A percentile compares a stretch with the other conserved stretches of the same genome.
Conservation (phyloP, 2,329 filamentous ascomycete species). For the Aspergillus bombycis region DNA sequence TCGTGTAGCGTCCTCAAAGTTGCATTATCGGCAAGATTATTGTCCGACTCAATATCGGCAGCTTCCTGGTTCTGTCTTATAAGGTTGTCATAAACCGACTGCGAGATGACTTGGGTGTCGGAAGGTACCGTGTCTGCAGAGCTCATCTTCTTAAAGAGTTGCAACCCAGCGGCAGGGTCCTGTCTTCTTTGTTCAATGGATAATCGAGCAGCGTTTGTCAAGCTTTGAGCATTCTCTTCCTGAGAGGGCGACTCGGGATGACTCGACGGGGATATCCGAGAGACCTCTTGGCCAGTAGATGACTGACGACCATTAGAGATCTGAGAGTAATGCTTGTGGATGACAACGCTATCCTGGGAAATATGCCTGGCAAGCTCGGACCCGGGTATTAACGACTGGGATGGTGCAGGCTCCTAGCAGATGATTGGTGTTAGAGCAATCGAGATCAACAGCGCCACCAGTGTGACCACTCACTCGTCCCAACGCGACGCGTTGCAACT, state of each 20-base stretch:
- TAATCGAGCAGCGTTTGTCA: slow-evolving; percentile 17
- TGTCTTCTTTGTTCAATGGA: slow-evolving; percentile 22
- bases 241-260: slow-evolving; percentile 8
- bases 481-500: slow-evolving; percentile 46
- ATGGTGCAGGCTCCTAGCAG: slow-evolving; percentile 34
- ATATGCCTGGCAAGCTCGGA: slow-evolving; percentile 14
- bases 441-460: slow-evolving; percentile 30
- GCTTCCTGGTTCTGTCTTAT: slow-evolving; percentile 41
- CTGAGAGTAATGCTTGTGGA: slow-evolving; percentile 4
- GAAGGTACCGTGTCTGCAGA: slow-evolving; percentile 38
- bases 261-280: slow-evolving; percentile 16
- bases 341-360: slow-evolving; percentile 4
- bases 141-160: slow-evolving; percentile 34
- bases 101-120: slow-evolving; percentile 50
- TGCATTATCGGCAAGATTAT: slow-evolving; percentile 31
- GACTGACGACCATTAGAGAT: slow-evolving; percentile 13
- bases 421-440: slow-evolving; percentile 33
- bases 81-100: slow-evolving; percentile 47
- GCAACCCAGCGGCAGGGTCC: slow-evolving; percentile 21
- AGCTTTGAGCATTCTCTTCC: slow-evolving; percentile 25
- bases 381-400: slow-evolving; percentile 25
- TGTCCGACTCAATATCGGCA: slow-evolving; percentile 26
- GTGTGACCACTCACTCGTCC: slow-evolving; percentile 40
- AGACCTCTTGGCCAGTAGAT: slow-evolving; percentile 12
- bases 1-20: slow-evolving; percentile 44